Base-by-base conservation (phyloP, 2,329 filamentous ascomycete genomes). In the Epichloe coenophiala region DNA sequence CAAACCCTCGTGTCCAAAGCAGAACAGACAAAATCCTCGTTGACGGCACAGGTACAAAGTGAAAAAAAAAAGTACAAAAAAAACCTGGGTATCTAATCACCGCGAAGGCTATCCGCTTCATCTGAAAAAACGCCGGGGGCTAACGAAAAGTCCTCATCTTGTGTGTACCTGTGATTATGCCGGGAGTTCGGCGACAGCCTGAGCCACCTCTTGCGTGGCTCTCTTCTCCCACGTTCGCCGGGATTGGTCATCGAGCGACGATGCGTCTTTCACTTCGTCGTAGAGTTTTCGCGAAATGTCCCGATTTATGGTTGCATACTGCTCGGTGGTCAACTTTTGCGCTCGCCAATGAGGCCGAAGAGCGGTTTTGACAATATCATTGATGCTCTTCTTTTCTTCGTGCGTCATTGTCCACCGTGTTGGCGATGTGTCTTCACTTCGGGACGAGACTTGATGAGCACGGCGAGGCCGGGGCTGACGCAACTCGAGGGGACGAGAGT, bases 231-330 rank as follows among this genome's bases (percentile, higher is more conserved):
- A 88, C 45, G 76, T 77, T 56, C 77, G 78, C 51, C 81, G 78
- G 51, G 80, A 78, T 31, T 80, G 77, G 21, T 84, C 76, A 59
- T 86, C 78, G 33, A 93, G 74, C 23, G 72, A 67, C 19, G 74
- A 68, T 13, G 74, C 73, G 54, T 75, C 71, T 45, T 72, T 71
- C 44, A 79, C 73, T 54, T 81, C 77, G 56, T 81, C 88, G 67
- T 98, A 98, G 52, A 98, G 73, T 69, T 84, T 86, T 52, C 88
- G 84, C 41, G 88, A 96, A 36, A 97, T 83, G 53, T 86, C 84
- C 55, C 89, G 83, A 63, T 97, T 97, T 68, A 97, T 95, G 51
- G 81, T 81, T 3, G 88, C 91, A 65, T 95, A 98, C 66, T 96
- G 85, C 53, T 95, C 87, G 58, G 89, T 87, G 17, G 83, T 88